Base-by-base conservation (phyloP, 352 stramenopile species). In the Pythium sukuiense region DNA sequence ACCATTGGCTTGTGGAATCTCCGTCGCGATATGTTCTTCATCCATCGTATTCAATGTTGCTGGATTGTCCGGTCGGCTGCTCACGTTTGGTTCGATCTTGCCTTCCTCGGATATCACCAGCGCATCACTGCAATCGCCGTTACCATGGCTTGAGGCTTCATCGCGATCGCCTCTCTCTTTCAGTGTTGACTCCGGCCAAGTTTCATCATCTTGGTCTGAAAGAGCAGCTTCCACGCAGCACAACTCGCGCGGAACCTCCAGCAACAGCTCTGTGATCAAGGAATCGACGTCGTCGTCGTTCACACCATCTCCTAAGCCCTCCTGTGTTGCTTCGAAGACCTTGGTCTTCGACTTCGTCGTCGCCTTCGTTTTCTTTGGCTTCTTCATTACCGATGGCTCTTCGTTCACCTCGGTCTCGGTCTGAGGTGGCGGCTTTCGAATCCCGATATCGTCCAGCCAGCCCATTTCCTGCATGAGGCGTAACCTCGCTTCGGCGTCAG, bases 401-500 rank as follows among this genome's bases (percentile, higher is more conserved):
- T 39, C 6, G 14, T 56, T 14, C 16, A 3, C 5, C 27, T 4
- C 8, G 50, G 14, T 24, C 13, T 45, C 48, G 1, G 24, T 35
- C 2, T 24, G 26, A n/a, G 12, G 24, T 24, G 13, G 20, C 14
- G 55, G 12, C 11, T 62, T 53, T 13, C 20, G 43, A 7, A 59
- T 20, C 1, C 39, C 46, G 2, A 63, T 2, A 11, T 70, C 64
- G 11, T 53, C n/a, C 1, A 65, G 41, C 64, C 64, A 65, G 4
- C 64, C 64, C 64, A 65, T 61, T 16, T 70, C 57, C 8, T 52
- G 16, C 48, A 65, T 61, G 18, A 70, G n/a, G 2, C 48, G 48
- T 0, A 59, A 32, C 30, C 43, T 32, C 0, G 27, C 55, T 50
- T 62, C 56, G 0, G 55, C 53, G 5, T 67, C 53, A 9, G 30